Evolutionary conservation across 2,329 filamentous ascomycete species (phyloP).

Genomic region (Botrytis pseudocinerea): DNA sequence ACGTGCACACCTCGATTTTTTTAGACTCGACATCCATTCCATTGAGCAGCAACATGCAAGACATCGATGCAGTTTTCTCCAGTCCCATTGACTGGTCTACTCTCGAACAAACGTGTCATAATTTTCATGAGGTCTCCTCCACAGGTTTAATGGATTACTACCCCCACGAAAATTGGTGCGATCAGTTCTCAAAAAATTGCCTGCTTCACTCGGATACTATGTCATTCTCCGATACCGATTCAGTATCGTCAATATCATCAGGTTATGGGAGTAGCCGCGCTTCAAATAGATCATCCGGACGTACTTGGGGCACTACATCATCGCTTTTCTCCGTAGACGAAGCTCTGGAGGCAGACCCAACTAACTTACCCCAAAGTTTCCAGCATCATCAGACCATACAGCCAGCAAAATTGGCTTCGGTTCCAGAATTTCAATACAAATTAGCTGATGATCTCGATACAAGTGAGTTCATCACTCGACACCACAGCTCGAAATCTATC

Average conservation of each 20-base stretch:
- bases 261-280: slow-evolving; percentile 8
- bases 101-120: background rate
- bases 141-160: background rate
- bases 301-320: slow-evolving; percentile 30
- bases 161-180: background rate
- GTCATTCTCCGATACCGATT: slow-evolving; percentile 23
- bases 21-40: background rate
- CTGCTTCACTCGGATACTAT: background rate
- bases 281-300: slow-evolving; percentile 26
- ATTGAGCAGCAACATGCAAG: background rate
- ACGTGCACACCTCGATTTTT: background rate
- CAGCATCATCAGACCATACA: background rate
- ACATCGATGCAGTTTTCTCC: background rate
- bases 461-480: background rate
- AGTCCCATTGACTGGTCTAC: background rate
- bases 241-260: slow-evolving; percentile 20
- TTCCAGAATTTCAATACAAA: background rate
- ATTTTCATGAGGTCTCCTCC: background rate
- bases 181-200: background rate
- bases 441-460: background rate
- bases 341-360: background rate
- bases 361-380: background rate
- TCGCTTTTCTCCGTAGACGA: slow-evolving; percentile 21
- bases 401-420: background rate
- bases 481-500: background rate